Evolutionary conservation across 345 rosid genomes (phyloP).

Genomic region (Eucalyptus pumila): DNA sequence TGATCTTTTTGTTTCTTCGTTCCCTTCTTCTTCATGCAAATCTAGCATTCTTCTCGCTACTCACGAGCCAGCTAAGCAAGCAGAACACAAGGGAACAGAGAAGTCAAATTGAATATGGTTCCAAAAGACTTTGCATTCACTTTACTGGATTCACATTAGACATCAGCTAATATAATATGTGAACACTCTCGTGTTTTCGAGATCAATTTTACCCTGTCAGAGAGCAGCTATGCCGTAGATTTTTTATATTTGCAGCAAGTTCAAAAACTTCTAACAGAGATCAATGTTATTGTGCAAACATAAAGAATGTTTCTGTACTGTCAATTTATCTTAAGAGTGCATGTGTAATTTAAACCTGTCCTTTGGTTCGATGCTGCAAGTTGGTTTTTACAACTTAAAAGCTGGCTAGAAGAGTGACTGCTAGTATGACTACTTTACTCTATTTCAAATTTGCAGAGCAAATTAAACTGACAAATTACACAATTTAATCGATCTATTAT

Average conservation of each 20-base stretch:
- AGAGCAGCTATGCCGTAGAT: background rate
- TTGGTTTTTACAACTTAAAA: background rate
- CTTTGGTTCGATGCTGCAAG: background rate
- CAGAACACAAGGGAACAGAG: background rate
- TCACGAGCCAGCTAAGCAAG: background rate
- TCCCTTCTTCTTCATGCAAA: background rate
- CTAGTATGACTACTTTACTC: background rate
- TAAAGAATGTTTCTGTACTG: background rate
- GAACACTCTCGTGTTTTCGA: background rate
- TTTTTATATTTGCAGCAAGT: background rate
- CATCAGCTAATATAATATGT: background rate
- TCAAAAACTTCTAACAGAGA: background rate
- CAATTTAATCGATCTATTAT: background rate
- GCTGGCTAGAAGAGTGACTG: background rate
- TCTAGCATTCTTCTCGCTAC: background rate
- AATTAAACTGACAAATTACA: background rate
- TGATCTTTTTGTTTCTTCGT: background rate
- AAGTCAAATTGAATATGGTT: background rate
- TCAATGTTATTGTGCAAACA: background rate
- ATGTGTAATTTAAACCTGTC: background rate
- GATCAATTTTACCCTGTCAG: background rate
- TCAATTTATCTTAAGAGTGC: background rate
- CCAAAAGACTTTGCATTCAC: background rate
- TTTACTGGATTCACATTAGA: background rate
- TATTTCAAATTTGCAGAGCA: background rate